phyloP scores from a whole-genome alignment of 345 rosid species.

The Cardamine resedifolia region DNA sequence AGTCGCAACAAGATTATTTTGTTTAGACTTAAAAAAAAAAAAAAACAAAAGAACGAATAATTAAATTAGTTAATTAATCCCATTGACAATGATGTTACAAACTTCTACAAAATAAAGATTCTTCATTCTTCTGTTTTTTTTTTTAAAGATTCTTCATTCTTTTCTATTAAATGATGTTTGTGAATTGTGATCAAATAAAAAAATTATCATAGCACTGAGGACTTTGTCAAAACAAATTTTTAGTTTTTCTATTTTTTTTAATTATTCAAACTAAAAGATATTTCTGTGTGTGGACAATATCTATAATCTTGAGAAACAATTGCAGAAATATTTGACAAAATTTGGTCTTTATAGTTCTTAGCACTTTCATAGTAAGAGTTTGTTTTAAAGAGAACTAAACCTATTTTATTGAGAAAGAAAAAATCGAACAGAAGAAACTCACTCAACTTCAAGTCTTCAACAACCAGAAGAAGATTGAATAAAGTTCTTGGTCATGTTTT shows the following conservation, averaged over 20 bases:
- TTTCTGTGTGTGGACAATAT: not conserved
- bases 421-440: not conserved
- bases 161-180: not conserved
- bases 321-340: not conserved
- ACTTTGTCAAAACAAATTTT: not conserved
- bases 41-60: not conserved
- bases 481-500: not conserved
- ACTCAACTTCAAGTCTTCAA: not conserved
- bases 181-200: not conserved
- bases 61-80: constrained; percentile 8
- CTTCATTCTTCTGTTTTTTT: not conserved
- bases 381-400: not conserved
- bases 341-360: not conserved
- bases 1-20: constrained; percentile 6
- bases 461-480: not conserved
- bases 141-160: not conserved
- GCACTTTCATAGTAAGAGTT: not conserved
- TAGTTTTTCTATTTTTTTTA: not conserved
- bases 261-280: not conserved
- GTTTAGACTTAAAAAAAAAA: not conserved
- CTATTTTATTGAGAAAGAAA: no score
- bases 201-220: not conserved
- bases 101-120: not conserved
- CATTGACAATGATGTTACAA: not conserved
- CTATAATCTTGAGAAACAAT: not conserved